phyloP scores from a whole-genome alignment of 352 stramenopile genomes.

The Globisporangium camurandrum region DNA sequence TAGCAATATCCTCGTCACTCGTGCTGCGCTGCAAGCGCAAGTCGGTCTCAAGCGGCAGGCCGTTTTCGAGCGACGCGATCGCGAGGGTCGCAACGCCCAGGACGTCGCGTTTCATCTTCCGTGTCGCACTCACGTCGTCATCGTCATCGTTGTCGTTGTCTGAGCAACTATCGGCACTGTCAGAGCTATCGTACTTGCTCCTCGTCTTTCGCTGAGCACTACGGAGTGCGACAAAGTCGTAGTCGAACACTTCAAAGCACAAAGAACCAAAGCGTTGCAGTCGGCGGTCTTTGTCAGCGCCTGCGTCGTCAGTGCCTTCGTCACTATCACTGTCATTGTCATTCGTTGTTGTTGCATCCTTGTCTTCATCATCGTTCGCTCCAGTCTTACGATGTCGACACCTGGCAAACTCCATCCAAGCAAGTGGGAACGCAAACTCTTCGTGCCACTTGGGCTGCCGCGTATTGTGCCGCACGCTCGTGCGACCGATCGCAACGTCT shows the following conservation, averaged over 20 bases:
- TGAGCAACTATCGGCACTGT: background rate
- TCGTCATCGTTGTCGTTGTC: conserved; percentile 8
- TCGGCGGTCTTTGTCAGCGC: background rate
- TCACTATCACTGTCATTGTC: background rate
- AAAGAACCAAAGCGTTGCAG: background rate
- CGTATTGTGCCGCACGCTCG: conserved; percentile 40
- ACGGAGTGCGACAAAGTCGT: conserved; percentile 22
- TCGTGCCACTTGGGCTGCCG: conserved; percentile 67
- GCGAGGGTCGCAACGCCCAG: conserved; percentile 32
- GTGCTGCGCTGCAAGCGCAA: conserved; percentile 19
- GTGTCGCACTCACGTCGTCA: background rate
- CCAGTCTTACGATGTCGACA: background rate
- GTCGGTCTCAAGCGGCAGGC: too few relatives aligned
- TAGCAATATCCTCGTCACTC: conserved; percentile 11
- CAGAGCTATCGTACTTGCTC: too few relatives aligned
- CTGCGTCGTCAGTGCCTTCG: conserved; percentile 12
- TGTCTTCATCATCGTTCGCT: background rate
- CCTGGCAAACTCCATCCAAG: conserved; percentile 4
- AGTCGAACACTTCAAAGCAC: conserved; percentile 26
- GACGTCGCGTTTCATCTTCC: conserved; percentile 23
- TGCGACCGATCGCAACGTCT: conserved; percentile 33
- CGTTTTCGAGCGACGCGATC: conserved; percentile 37
- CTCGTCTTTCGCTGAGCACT: conserved; percentile 5
- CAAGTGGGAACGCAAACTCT: conserved; percentile 41
- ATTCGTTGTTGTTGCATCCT: too few relatives aligned